These are phyloP conservation scores for Solanum microdontum DNA, from an alignment of 257 asterid species.

Conservation along the genomic window DNA sequence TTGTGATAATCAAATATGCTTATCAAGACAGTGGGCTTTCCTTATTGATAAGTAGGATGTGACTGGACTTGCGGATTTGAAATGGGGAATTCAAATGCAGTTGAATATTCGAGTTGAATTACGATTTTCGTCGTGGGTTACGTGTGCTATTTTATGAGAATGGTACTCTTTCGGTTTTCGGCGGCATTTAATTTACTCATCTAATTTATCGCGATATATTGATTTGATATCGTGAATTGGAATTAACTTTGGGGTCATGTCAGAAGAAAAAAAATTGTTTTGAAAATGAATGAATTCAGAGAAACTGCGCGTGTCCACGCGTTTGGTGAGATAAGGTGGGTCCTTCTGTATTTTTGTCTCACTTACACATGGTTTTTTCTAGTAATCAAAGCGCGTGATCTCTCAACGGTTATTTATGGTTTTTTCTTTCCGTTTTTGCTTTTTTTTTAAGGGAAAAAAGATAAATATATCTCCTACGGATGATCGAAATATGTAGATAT, in stretches of 20 bases:
- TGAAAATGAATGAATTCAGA: background rate
- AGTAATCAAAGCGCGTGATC: background rate
- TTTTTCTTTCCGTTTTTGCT: background rate
- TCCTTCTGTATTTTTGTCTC: background rate
- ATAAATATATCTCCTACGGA: too few relatives aligned
- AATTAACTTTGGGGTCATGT: background rate
- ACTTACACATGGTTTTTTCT: background rate
- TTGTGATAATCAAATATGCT: accelerated
- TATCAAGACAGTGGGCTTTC: constrained; percentile 15
- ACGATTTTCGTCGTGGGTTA: constrained; percentile 3
- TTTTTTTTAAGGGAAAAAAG: background rate
- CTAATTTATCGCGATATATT: constrained; percentile 4
- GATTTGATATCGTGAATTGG: background rate
- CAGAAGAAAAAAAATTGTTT: background rate
- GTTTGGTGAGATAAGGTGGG: background rate
- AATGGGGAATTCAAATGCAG: constrained; percentile 47
- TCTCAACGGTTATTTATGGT: background rate
- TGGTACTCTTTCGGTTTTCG: constrained; percentile 5
- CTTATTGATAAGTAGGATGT: constrained; percentile 43
- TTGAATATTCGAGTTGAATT: constrained; percentile 70
- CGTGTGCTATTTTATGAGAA: background rate
- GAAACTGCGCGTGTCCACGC: background rate
- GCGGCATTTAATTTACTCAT: constrained; percentile 2
- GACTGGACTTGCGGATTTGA: constrained; percentile 70
- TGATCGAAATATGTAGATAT: too few relatives aligned